These are phyloP conservation scores for Xylariales sp. DNA, from an alignment of 2,329 filamentous ascomycete species.

Conservation along the genomic window DNA sequence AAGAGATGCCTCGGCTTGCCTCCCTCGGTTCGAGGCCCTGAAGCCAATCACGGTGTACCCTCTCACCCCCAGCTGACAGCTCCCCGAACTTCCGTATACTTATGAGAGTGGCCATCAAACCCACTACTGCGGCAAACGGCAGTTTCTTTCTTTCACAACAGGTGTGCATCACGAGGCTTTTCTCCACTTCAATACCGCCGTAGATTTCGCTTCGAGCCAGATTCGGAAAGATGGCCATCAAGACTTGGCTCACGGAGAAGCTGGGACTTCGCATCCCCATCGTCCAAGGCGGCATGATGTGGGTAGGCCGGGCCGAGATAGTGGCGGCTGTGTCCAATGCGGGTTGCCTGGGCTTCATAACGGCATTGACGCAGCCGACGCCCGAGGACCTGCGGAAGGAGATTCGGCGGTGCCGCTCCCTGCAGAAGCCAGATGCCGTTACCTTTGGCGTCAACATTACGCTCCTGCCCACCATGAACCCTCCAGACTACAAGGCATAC, in stretches of 20 bases:
- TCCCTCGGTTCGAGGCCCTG: no score
- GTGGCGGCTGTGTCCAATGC: conserved; percentile 70
- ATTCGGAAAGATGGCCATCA: conserved; percentile 53
- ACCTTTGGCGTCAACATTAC: conserved; percentile 92
- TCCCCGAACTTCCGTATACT: no score
- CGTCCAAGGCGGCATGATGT: conserved; percentile 81
- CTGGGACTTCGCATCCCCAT: conserved; percentile 59
- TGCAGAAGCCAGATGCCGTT: conserved; percentile 53
- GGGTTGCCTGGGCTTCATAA: conserved; percentile 73
- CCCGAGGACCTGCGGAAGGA: conserved; percentile 86
- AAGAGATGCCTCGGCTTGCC: no score
- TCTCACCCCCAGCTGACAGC: no score
- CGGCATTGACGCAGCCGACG: conserved; percentile 82
- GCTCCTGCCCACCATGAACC: conserved; percentile 79
- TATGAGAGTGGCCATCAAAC: no score
- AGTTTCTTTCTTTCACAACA: no score
- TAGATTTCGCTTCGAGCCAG: no score
- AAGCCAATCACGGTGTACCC: no score
- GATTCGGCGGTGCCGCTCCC: conserved; percentile 73
- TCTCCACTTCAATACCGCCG: no score
- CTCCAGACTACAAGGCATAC: conserved; percentile 85
- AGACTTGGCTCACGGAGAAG: conserved; percentile 46
- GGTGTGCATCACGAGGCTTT: no score
- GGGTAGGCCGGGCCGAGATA: conserved; percentile 73
- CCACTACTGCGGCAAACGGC: no score